Percentiles rank a stretch among this genome's conserved stretches.
Evolutionary conservation across 1,284 basidiomycete species (phyloP).

Genomic region (Cutaneotrichosporon arboriforme): DNA sequence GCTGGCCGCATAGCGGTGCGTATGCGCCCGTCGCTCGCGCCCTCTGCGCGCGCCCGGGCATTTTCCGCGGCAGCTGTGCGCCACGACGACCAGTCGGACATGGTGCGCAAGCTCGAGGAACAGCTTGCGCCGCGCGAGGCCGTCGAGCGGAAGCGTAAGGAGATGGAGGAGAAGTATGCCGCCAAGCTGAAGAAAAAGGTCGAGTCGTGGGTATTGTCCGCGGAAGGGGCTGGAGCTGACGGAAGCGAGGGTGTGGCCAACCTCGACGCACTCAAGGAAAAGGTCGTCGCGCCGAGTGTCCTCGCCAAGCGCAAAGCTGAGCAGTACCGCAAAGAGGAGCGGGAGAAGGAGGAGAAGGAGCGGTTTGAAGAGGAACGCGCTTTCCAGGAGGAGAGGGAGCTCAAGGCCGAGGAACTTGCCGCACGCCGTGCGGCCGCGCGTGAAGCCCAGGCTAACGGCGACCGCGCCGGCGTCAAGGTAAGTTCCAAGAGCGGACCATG

Average conservation of each 20-base stretch:
- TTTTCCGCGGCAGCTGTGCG: slow-evolving; percentile 1
- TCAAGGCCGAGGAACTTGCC: slow-evolving; percentile 48
- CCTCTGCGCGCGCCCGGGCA: background rate
- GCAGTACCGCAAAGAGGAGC: slow-evolving; percentile 17
- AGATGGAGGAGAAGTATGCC: slow-evolving; percentile 46
- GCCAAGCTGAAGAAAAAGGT: slow-evolving; percentile 44
- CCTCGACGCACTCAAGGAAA: slow-evolving; percentile 46
- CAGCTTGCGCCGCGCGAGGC: slow-evolving; percentile 40
- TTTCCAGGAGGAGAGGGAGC: slow-evolving; percentile 47
- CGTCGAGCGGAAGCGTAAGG: slow-evolving; percentile 42
- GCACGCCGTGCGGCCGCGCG: slow-evolving; percentile 41
- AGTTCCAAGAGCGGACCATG: slow-evolving; percentile 5
- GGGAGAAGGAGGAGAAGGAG: slow-evolving; percentile 6
- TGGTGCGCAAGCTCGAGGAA: slow-evolving; percentile 33
- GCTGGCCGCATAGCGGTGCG: background rate
- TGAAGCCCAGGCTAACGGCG: slow-evolving; percentile 30
- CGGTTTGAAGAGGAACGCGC: slow-evolving; percentile 12
- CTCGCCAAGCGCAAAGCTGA: slow-evolving; percentile 28
- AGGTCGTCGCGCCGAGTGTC: slow-evolving; percentile 35
- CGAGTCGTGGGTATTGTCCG: slow-evolving; percentile 36
- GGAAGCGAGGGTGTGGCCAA: slow-evolving; percentile 39
- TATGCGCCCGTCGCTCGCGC: background rate
- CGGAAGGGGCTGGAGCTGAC: background rate
- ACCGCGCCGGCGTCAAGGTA: slow-evolving; percentile 46
- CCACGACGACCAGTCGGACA: slow-evolving; percentile 15